phyloP scores from a whole-genome alignment of 164 flowering plant species.

The Paratinospora sagittata region DNA sequence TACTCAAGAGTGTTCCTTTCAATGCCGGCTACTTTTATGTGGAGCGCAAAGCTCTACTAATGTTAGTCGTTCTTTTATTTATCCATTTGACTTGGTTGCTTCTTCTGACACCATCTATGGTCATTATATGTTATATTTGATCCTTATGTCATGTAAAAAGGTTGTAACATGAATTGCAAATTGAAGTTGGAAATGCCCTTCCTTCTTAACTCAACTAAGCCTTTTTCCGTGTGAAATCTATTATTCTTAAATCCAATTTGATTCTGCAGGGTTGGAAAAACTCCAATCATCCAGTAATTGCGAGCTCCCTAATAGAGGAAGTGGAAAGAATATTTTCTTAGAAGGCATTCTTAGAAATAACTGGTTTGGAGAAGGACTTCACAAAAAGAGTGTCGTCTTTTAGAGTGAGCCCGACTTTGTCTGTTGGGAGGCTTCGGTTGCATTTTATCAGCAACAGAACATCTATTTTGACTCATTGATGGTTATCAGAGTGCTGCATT shows the following conservation, averaged over 20 bases:
- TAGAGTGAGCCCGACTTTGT: neutral
- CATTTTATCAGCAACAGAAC: neutral
- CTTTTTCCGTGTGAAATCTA: neutral
- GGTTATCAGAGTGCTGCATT: neutral
- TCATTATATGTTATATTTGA: too few species aligned
- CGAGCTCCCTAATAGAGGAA: neutral
- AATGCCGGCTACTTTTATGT: too few species aligned
- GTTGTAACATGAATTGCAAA: neutral
- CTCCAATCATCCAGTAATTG: neutral
- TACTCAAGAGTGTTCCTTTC: too few species aligned
- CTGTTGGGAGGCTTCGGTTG: neutral
- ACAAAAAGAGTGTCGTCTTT: neutral
- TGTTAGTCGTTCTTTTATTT: too few species aligned
- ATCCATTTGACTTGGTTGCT: too few species aligned
- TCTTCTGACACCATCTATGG: too few species aligned
- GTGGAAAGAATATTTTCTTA: neutral
- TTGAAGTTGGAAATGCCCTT: slow-evolving; percentile 3
- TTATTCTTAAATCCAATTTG: neutral
- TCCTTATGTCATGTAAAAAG: neutral
- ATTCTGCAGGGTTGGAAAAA: neutral
- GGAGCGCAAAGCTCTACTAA: too few species aligned
- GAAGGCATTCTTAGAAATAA: neutral
- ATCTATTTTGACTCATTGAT: neutral
- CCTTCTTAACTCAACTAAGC: too few species aligned
- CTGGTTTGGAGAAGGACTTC: neutral